Evolutionary conservation across 192 early-diverging fungal genomes (phyloP).

Genomic region (Anaeromyces robustus): DNA sequence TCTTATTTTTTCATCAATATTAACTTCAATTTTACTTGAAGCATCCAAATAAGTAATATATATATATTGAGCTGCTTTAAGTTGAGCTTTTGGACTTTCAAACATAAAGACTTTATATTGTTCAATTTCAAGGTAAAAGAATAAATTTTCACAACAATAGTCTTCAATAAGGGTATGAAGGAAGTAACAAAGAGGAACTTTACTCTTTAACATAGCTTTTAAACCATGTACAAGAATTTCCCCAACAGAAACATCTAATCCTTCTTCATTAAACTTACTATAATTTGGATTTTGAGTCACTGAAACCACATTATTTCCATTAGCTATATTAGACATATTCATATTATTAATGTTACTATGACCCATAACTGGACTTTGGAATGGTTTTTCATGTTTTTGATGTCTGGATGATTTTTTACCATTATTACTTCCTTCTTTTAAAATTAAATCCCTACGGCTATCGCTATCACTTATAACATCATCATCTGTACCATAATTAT

Average conservation of each 20-base stretch:
- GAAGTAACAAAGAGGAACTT: slow-evolving; percentile 36
- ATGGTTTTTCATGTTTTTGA: background rate
- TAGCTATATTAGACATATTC: no score
- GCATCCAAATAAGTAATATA: slow-evolving; percentile 32
- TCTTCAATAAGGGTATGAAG: slow-evolving; percentile 32
- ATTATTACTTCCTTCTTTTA: background rate
- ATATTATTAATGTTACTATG: background rate
- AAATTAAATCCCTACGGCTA: background rate
- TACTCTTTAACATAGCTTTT: slow-evolving; percentile 31
- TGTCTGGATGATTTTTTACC: background rate
- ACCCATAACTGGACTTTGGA: background rate
- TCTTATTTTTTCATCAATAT: slow-evolving; percentile 33
- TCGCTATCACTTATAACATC: background rate
- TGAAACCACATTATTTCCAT: background rate
- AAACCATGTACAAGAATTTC: slow-evolving; percentile 34
- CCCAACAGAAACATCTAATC: slow-evolving; percentile 26
- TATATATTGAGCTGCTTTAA: slow-evolving; percentile 30
- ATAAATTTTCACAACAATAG: slow-evolving; percentile 36
- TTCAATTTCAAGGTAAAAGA: slow-evolving; percentile 39
- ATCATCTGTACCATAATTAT: background rate
- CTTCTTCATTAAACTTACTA: background rate
- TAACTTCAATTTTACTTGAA: slow-evolving; percentile 35
- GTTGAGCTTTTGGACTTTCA: slow-evolving; percentile 12
- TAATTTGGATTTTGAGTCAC: background rate
- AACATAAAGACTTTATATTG: slow-evolving; percentile 31